Base-by-base conservation (phyloP, 2,329 filamentous ascomycete species). In the Chalaropsis ovoidea region DNA sequence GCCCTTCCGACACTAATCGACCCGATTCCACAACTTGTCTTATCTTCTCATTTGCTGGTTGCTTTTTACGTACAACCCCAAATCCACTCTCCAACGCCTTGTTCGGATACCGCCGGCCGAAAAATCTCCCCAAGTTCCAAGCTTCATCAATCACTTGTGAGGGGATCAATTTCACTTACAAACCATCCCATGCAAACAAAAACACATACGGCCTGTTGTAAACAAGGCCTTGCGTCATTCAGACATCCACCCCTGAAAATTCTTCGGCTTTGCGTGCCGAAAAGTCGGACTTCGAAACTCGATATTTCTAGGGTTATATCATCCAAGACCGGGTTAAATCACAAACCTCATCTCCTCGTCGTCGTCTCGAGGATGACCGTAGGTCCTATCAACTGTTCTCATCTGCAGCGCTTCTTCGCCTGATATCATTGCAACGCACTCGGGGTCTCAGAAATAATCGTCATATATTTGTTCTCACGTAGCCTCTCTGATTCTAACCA, bases 71-170 rank as follows among this genome's bases (percentile, higher is more conserved):
- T 58, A 58, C 54, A 58, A 4, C 2, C 4, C 54, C 43, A 47
- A 47, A 58, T 11, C 31, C 24, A 39, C 31, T 58, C 54, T 39
- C 27, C 8, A 7, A 22, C 22, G 15, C 17, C n/a, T n/a, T 39
- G 24, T n/a, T 39, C 54, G 54, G 54, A 58, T 58, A 58, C 54
- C 54, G 54, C 54, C 54, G 54, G 54, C 17, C 27, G 54, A 62
- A 17, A 39, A 31, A 41, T 31, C 22, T 8, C 19, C 24, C 35
- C 47, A 19, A 35, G 13, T 7, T 35, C n/a, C 47, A n/a, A 15
- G 31, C 8, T 6, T 31, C 43, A 52, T 52, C 47, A 15, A 52
- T 35, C 52, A 56, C 42, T 43, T 47, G 43, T 47, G 15, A 58
- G 13, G 6, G 22, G 24, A 52, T 6, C 22, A 27, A 52, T 52